Base-by-base conservation (phyloP, 1,284 basidiomycete species). In the Puccinia sorghi region DNA sequence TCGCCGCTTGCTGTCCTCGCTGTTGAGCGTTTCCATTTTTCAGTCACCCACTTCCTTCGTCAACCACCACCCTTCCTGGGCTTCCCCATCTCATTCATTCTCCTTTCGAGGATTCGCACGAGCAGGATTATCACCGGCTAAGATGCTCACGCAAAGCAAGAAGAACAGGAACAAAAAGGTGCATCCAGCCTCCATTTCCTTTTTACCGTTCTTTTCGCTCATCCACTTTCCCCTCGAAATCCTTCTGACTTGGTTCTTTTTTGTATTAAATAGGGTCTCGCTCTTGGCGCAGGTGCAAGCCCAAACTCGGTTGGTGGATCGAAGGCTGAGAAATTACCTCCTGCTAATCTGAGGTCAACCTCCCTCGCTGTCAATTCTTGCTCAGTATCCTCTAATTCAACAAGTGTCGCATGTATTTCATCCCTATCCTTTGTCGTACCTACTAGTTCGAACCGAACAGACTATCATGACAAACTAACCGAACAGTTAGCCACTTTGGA, bases 391-490 rank as follows among this genome's bases (percentile, higher is more conserved):
- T 64, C 59, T 52, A 64, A 75, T 66, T 75, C 72, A 64, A 66
- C 43, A 25, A 52, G 41, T 37, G 15, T 56, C 59, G 46, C 72
- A 32, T 66, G 46, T 75, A 17, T 25, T 64, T 66, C 61, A 66
- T 75, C 59, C 46, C 46, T 39, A 61, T 52, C 41, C 52, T 61
- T 39, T 75, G 46, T 54, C 50, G 25, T 48, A 64, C 54, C 64
- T 52, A 69, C 46, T 43, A 69, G 64, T 59, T 57, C 54, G 8
- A 78, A 78, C 27, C 52, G 76, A 71, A 71, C 67, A 69, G 76
- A 78, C 70, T 90, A 92, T 82, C 90, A 92, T 82, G 88, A 88
- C 13, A 89, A 90, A 20, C 86, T 92, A 17, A 89, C 90, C 3
- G 89, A 89, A 80, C 92, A 90, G 15, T 87, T 93, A 17, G 90